Evolutionary conservation across 1,284 basidiomycete species (phyloP).

Genomic region (Malassezia pachydermatis): DNA sequence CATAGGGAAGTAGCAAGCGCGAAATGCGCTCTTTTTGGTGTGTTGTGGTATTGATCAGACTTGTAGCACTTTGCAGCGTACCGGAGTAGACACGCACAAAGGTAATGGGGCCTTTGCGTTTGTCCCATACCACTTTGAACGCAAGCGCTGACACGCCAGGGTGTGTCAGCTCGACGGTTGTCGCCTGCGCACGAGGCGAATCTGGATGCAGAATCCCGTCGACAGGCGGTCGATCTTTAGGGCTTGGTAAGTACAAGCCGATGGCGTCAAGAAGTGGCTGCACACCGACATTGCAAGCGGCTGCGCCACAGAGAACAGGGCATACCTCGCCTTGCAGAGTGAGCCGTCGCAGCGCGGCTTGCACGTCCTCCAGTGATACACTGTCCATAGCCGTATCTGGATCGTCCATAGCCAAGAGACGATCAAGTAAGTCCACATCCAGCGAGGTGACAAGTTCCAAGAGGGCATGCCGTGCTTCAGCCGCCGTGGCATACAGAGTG

Average conservation of each 20-base stretch:
- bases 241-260: slow-evolving; percentile 68
- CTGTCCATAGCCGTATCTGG: slow-evolving; percentile 1
- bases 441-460: slow-evolving; percentile 68
- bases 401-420: slow-evolving; percentile 52
- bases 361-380: slow-evolving; percentile 55
- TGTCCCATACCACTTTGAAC: slow-evolving; percentile 82
- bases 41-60: slow-evolving; percentile 60
- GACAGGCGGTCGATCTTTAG: slow-evolving; percentile 49
- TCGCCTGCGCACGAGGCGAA: slow-evolving; percentile 2
- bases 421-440: slow-evolving; percentile 67
- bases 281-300: slow-evolving; percentile 69
- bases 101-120: slow-evolving; percentile 74
- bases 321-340: slow-evolving; percentile 61
- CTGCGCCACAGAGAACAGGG: slow-evolving; percentile 73
- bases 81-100: slow-evolving; percentile 81
- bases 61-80: slow-evolving; percentile 56
- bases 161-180: background rate
- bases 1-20: slow-evolving; percentile 70
- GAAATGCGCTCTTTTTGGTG: slow-evolving; percentile 63
- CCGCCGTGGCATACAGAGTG: slow-evolving; percentile 57
- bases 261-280: slow-evolving; percentile 70
- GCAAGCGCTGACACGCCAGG: slow-evolving; percentile 52
- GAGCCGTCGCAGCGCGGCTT: slow-evolving; percentile 58
- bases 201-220: slow-evolving; percentile 3
- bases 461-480: slow-evolving; percentile 60